Evolutionary conservation across 768 basidiomycete species (phyloP).

Genomic region (Kwoniella dejecticola): DNA sequence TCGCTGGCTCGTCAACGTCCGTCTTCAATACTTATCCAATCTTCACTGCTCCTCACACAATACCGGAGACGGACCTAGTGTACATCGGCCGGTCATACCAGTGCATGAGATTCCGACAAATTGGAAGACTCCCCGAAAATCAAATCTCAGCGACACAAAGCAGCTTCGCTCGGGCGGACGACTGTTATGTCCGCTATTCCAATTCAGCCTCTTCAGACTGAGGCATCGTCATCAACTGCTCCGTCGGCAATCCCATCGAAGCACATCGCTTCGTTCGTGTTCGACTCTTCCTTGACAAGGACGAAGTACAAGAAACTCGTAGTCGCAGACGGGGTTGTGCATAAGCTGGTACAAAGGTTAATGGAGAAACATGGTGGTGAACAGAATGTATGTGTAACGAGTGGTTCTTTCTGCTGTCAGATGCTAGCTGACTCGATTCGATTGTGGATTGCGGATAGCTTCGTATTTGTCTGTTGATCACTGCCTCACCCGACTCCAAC

Average conservation of each 20-base stretch:
- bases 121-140: too few species aligned
- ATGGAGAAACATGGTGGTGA: conserved; percentile 46
- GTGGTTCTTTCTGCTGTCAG: neutral
- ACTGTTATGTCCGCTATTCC: neutral
- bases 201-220: conserved; percentile 23
- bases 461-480: conserved; percentile 26
- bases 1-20: too few species aligned
- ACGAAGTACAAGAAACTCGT: conserved; percentile 35
- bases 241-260: conserved; percentile 1
- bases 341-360: conserved; percentile 40
- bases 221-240: conserved; percentile 33
- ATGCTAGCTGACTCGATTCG: neutral
- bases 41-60: too few species aligned
- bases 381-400: conserved; percentile 25
- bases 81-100: too few species aligned
- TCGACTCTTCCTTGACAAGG: conserved; percentile 35
- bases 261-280: conserved; percentile 37
- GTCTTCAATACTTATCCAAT: too few species aligned
- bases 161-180: too few species aligned
- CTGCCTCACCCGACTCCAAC: neutral
- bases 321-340: conserved; percentile 38
- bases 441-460: conserved; percentile 17
- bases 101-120: too few species aligned
- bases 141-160: too few species aligned
- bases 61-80: too few species aligned